Evolutionary conservation across 2,329 filamentous ascomycete species (phyloP).

Genomic region (Rasamsonia emersonii): DNA sequence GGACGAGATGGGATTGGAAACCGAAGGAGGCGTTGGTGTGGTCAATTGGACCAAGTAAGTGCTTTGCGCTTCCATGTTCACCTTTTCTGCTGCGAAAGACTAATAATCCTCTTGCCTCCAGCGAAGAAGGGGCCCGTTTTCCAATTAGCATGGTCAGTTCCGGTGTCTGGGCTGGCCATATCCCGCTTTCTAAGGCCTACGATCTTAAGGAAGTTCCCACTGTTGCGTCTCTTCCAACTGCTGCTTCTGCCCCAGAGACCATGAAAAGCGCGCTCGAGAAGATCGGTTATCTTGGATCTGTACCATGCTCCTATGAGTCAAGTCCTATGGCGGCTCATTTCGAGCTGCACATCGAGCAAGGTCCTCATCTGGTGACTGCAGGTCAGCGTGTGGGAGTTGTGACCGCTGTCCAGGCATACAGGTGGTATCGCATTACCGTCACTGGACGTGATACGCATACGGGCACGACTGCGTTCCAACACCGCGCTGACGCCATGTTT

Average conservation of each 20-base stretch:
- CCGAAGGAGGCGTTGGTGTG: constrained; percentile 58
- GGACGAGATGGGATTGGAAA: constrained; percentile 57
- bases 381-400: constrained; percentile 61
- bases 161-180: constrained; percentile 66
- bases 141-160: constrained; percentile 66
- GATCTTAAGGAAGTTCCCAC: constrained; percentile 52
- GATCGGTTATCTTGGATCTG: constrained; percentile 60
- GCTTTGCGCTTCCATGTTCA: too few relatives aligned
- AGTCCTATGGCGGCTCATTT: constrained; percentile 69
- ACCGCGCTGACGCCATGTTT: constrained; percentile 60
- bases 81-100: too few relatives aligned
- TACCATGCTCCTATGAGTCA: constrained; percentile 48
- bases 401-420: constrained; percentile 64
- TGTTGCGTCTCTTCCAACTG: constrained; percentile 32
- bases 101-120: too few relatives aligned
- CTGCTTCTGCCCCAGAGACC: constrained; percentile 48
- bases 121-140: constrained; percentile 74
- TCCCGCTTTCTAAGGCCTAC: constrained; percentile 55
- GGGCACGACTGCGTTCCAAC: constrained; percentile 61
- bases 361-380: constrained; percentile 60
- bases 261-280: constrained; percentile 61
- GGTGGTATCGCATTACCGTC: constrained; percentile 62
- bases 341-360: constrained; percentile 79
- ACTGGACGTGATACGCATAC: constrained; percentile 63
- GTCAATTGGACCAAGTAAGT: constrained; percentile 47